These are phyloP conservation scores for Phoma sp. DNA, from an alignment of 2,329 filamentous ascomycete species.

Conservation along the genomic window DNA sequence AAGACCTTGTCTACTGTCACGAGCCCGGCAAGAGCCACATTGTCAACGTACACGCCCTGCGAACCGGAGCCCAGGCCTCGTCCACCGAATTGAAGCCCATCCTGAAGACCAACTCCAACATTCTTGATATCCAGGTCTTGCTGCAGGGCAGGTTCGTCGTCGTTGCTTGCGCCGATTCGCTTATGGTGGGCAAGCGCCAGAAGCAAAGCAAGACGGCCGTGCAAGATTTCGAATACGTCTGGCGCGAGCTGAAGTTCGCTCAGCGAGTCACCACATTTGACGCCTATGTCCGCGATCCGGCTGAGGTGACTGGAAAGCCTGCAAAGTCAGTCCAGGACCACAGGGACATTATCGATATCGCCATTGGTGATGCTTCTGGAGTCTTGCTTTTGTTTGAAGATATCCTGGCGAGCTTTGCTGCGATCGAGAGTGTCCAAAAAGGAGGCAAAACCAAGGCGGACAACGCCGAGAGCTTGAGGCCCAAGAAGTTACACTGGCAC, in stretches of 20 bases:
- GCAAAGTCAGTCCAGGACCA: conserved; percentile 41
- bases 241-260: conserved; percentile 61
- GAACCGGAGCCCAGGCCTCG: conserved; percentile 34
- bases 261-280: conserved; percentile 61
- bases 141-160: conserved; percentile 65
- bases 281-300: conserved; percentile 55
- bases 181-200: conserved; percentile 66
- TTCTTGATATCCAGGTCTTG: conserved; percentile 53
- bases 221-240: conserved; percentile 55
- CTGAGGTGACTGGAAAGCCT: conserved; percentile 52
- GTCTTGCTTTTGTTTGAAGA: conserved; percentile 83
- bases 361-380: conserved; percentile 77
- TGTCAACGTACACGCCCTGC: conserved; percentile 44
- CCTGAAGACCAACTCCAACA: conserved; percentile 42
- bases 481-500: conserved; percentile 88
- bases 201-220: conserved; percentile 41
- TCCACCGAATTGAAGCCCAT: conserved; percentile 44
- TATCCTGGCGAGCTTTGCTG: conserved; percentile 63
- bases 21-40: conserved; percentile 49
- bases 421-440: conserved; percentile 49
- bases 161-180: conserved; percentile 57
- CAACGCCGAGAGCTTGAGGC: conserved; percentile 52
- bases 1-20: conserved; percentile 49
- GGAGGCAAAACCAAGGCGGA: conserved; percentile 27
- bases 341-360: conserved; percentile 68